Percentiles rank a stretch among this genome's conserved stretches.
phyloP scores from a whole-genome alignment of 805 yeast species.

The Cyberlindnera amylophila region DNA sequence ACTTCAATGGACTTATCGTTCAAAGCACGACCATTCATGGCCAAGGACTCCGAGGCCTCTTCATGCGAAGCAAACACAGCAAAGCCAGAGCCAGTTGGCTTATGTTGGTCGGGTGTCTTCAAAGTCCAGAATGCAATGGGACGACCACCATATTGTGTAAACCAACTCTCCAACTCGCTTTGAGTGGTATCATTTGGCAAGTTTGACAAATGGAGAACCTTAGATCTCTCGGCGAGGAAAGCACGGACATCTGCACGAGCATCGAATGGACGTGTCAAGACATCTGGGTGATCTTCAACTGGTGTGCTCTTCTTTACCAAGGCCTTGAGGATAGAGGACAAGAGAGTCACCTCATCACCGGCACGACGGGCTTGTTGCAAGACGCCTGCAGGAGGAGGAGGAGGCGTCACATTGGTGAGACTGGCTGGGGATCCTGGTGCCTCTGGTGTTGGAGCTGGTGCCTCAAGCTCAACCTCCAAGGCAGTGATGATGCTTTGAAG shows the following conservation, averaged over 20 bases:
- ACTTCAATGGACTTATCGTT: slow-evolving; percentile 78
- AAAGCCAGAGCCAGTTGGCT: slow-evolving; percentile 66
- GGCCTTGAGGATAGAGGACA: slow-evolving; percentile 42
- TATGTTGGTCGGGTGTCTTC: slow-evolving; percentile 53
- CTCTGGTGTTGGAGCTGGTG: not conserved
- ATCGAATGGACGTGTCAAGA: slow-evolving; percentile 73
- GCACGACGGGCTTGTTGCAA: slow-evolving; percentile 36
- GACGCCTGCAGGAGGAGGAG: not conserved
- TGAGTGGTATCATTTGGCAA: slow-evolving; percentile 85
- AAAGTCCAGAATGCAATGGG: slow-evolving; percentile 90
- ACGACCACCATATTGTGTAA: slow-evolving; percentile 78
- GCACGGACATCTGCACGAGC: slow-evolving; percentile 65
- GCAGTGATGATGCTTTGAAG: slow-evolving; percentile 28
- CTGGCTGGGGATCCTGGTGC: slow-evolving; percentile 1
- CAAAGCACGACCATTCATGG: slow-evolving; percentile 73
- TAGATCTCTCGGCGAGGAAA: slow-evolving; percentile 68
- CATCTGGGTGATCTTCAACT: slow-evolving; percentile 45
- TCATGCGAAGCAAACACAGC: slow-evolving; percentile 82
- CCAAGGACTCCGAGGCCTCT: slow-evolving; percentile 75
- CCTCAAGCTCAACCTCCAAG: slow-evolving; percentile 25
- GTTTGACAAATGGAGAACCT: slow-evolving; percentile 75
- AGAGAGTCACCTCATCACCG: slow-evolving; percentile 41
- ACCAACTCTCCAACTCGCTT: slow-evolving; percentile 87
- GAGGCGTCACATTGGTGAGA: slow-evolving; percentile 1
- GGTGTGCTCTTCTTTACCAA: slow-evolving; percentile 47